Conservation (phyloP, 176 grass and related monocot species). For the Raddia guianensis region DNA sequence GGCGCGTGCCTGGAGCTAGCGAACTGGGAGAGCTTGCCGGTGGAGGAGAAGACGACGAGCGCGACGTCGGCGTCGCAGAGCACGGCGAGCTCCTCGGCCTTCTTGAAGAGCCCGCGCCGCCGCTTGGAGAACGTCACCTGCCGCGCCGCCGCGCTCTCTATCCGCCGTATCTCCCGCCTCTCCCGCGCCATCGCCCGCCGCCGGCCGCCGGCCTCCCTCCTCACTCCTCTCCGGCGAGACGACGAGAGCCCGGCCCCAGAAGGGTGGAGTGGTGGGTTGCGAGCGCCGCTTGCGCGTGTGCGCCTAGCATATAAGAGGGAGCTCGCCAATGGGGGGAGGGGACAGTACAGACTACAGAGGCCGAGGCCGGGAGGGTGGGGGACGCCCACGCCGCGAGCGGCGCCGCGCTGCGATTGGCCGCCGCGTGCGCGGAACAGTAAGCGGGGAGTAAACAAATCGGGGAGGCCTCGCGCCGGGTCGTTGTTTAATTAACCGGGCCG, state of each 20-base stretch:
- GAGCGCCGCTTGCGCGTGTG: background rate
- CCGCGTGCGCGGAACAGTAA: background rate
- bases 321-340: slow-evolving; percentile 4
- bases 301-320: slow-evolving; percentile 24
- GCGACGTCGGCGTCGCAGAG: slow-evolving; percentile 92
- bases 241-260: no score
- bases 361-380: background rate
- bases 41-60: slow-evolving; percentile 87
- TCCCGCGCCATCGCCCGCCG: slow-evolving; percentile 63
- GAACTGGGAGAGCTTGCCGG: slow-evolving; percentile 93
- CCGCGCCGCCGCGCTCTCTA: slow-evolving; percentile 82
- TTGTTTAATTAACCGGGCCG: slow-evolving; percentile 8
- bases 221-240: no score
- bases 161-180: slow-evolving; percentile 75
- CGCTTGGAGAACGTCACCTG: slow-evolving; percentile 97
- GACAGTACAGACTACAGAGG: background rate
- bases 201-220: no score
- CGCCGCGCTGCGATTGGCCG: background rate
- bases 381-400: background rate
- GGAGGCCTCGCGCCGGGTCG: background rate
- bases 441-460: slow-evolving; percentile 10
- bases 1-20: slow-evolving; percentile 72
- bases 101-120: slow-evolving; percentile 88
- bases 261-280: no score
- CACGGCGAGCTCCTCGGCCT: slow-evolving; percentile 88